Evolutionary conservation across 1,284 basidiomycete genomes (phyloP).

Genomic region (Schizophyllum commune): DNA sequence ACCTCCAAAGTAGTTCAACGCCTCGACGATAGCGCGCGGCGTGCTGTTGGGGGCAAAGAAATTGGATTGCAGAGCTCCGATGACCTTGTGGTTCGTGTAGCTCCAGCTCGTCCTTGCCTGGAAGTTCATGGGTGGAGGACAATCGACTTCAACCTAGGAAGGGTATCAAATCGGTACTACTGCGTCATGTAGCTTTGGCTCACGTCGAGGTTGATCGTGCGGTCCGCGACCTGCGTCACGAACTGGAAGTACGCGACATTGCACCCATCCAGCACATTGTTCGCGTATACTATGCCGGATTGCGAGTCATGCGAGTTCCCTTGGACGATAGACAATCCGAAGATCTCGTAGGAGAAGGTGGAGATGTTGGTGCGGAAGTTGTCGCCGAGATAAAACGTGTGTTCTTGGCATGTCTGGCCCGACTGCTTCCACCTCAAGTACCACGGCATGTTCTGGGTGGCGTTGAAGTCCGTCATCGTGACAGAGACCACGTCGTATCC

Average conservation of each 20-base stretch:
- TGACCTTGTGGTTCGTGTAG: background rate
- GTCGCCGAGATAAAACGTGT: conserved; percentile 10
- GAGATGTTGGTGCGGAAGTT: conserved; percentile 9
- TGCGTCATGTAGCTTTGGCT: too few relatives aligned
- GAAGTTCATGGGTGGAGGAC: background rate
- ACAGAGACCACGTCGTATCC: conserved; percentile 5
- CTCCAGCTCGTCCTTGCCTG: conserved; percentile 1
- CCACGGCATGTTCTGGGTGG: background rate
- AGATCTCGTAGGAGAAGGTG: conserved; percentile 8
- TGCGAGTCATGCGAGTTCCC: background rate
- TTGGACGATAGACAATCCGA: background rate
- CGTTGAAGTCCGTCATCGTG: conserved; percentile 1
- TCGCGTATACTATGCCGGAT: background rate
- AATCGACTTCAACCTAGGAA: background rate
- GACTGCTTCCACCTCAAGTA: background rate
- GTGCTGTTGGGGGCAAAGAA: background rate
- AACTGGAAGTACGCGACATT: conserved; percentile 1
- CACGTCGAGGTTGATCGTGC: background rate
- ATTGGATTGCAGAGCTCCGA: background rate
- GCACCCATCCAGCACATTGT: background rate
- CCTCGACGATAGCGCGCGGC: background rate
- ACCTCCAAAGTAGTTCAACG: conserved; percentile 1
- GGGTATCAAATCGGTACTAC: background rate
- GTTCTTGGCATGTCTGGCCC: background rate
- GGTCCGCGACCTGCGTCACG: background rate